Evolutionary conservation across 345 rosid genomes (phyloP), one percentile per base, ranked within the genome.

Genomic region (Eucalyptus sp.): DNA sequence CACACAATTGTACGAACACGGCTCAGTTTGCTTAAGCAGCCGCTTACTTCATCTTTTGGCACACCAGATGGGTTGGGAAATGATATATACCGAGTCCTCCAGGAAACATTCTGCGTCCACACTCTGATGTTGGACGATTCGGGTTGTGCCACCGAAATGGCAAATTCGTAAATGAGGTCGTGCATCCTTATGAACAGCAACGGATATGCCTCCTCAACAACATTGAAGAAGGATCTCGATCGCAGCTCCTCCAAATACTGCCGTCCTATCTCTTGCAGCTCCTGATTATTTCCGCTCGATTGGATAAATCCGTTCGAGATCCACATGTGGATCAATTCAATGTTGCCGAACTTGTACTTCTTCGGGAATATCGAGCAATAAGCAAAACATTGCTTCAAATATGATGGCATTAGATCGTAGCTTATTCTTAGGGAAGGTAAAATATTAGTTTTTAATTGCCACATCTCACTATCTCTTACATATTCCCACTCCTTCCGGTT

Each of bases 151-250:
- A 91, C 88, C 4, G 66, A 64, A 48, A 37, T 7, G 43, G 91
- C 91, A 46, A 93, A 89, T 13, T 93, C 92, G 20, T 90, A 91
- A 20, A 92, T 88, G 44, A 91, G 88, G 87, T 91, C 92, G n/a
- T 92, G 94, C 93, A 92, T 91, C 54, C 31, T 25, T 64, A 85
- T 87, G 4, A 1, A 4, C 31, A n/a, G 2, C 13, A 24, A n/a
- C 3, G 13, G 7, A 8, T 14, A 13, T 1, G 13, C 31, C 6
- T 80, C 81, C 1, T 3, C 1, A 7, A 87, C 79, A 86, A 87
- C 91, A 66, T 88, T 20, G 58, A 54, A 54, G 58, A 54, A 54
- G 25, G 58, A 54, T 4, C 58, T 54, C 58, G 58, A 54, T 20
- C 2, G 9, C 58, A 54, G 58, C 58, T 54, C 58, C 24, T 54